Conservation (phyloP, 164 flowering plant genomes). For the Kingdonia uniflora region DNA sequence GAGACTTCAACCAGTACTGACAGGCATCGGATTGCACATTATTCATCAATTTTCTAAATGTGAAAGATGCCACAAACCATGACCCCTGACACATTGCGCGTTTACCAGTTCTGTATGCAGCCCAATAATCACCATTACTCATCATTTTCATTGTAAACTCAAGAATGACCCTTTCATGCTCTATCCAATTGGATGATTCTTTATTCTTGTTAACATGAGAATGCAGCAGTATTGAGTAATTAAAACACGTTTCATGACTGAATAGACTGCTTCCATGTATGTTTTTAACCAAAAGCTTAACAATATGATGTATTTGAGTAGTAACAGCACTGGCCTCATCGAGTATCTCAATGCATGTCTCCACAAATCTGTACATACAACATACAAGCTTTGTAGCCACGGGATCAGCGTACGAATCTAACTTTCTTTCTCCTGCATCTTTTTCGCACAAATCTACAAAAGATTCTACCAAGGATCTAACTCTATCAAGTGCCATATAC, state of each 20-base stretch:
- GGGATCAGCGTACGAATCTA: constrained; percentile 5
- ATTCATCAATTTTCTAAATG: constrained; percentile 34
- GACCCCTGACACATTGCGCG: constrained; percentile 55
- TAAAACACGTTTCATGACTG: constrained; percentile 17
- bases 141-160: constrained; percentile 35
- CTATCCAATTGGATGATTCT: constrained; percentile 10
- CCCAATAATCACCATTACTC: constrained; percentile 33
- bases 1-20: constrained; percentile 45
- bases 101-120: constrained; percentile 48
- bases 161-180: constrained; percentile 28
- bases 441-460: constrained; percentile 13
- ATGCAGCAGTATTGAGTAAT: constrained; percentile 31
- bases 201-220: constrained; percentile 8
- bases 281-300: constrained; percentile 26
- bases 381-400: constrained; percentile 22
- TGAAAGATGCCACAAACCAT: constrained; percentile 44
- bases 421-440: constrained; percentile 7
- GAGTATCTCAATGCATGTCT: constrained; percentile 30
- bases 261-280: constrained; percentile 20
- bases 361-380: constrained; percentile 29
- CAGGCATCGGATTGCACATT: constrained; percentile 34
- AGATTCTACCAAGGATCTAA: constrained; percentile 21
- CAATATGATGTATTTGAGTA: constrained; percentile 21
- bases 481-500: constrained; percentile 31
- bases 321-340: constrained; percentile 23